These are phyloP conservation scores for Triangularia verruculosa DNA, from an alignment of 2,329 filamentous ascomycete genomes.

Conservation along the genomic window DNA sequence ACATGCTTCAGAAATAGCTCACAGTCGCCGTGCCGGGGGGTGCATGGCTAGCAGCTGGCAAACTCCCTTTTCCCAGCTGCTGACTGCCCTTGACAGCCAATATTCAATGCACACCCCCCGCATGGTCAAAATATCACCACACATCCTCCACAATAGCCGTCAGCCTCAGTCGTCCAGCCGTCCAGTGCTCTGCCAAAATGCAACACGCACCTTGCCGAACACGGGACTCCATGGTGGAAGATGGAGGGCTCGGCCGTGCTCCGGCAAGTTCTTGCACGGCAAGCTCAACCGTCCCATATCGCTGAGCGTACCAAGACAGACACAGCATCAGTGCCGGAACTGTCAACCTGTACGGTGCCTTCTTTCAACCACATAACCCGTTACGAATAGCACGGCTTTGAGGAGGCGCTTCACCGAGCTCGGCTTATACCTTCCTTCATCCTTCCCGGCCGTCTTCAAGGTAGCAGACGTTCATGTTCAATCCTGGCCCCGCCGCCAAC, in stretches of 20 bases:
- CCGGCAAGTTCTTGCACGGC: neutral
- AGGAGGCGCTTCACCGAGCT: neutral
- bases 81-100: neutral
- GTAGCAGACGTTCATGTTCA: neutral
- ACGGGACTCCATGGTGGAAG: neutral
- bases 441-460: slow-evolving; percentile 10
- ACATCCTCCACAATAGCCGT: neutral
- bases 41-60: slow-evolving; percentile 5
- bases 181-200: neutral
- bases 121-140: neutral
- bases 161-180: neutral
- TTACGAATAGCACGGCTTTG: no score
- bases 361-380: neutral
- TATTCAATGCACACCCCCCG: neutral
- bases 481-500: neutral
- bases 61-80: neutral
- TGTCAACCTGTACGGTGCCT: neutral
- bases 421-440: slow-evolving; percentile 7
- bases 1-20: slow-evolving; percentile 33
- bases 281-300: slow-evolving; percentile 3
- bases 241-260: neutral
- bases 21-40: slow-evolving; percentile 18
- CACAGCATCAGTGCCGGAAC: neutral
- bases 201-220: neutral
- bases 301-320: neutral